Conservation (phyloP, 768 basidiomycete species). For the Cytidiella melzeri region DNA sequence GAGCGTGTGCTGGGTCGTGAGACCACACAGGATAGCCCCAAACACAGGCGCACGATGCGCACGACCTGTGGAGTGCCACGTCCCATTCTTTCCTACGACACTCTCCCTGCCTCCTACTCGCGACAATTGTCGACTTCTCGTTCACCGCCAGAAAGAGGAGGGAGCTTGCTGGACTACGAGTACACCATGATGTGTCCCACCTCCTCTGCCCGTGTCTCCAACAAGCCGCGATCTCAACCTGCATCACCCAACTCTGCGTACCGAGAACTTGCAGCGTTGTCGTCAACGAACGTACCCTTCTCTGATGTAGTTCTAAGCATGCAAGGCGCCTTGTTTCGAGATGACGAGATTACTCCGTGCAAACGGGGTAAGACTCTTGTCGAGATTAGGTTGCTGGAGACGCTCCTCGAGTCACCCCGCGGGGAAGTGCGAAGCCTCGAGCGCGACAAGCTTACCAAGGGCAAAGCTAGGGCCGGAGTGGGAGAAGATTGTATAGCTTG, state of each 20-base stretch:
- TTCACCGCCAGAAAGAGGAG: slow-evolving; percentile 4
- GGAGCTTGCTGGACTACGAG: slow-evolving; percentile 25
- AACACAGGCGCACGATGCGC: slow-evolving; percentile 7
- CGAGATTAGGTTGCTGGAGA: slow-evolving; percentile 7
- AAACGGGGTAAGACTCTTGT: slow-evolving; percentile 8
- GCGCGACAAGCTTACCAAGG: neutral
- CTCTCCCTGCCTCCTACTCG: slow-evolving; percentile 14
- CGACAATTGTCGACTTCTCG: slow-evolving; percentile 1
- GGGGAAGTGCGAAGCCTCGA: neutral
- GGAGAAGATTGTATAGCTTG: neutral
- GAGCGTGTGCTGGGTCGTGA: slow-evolving; percentile 14
- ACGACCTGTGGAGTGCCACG: slow-evolving; percentile 13
- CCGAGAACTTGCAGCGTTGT: slow-evolving; percentile 19
- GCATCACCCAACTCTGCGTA: slow-evolving; percentile 26
- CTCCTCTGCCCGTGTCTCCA: slow-evolving; percentile 12
- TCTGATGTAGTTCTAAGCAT: slow-evolving; percentile 51
- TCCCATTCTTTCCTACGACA: slow-evolving; percentile 21
- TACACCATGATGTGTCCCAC: slow-evolving; percentile 28
- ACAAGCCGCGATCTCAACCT: slow-evolving; percentile 10
- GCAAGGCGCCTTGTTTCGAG: slow-evolving; percentile 52
- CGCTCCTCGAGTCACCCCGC: slow-evolving; percentile 3
- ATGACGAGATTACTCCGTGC: slow-evolving; percentile 32
- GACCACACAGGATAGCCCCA: slow-evolving; percentile 10
- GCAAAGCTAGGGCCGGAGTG: slow-evolving; percentile 3
- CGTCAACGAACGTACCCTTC: slow-evolving; percentile 40